phyloP scores from a whole-genome alignment of 164 flowering plant genomes.

The Macadamia tetraphylla region DNA sequence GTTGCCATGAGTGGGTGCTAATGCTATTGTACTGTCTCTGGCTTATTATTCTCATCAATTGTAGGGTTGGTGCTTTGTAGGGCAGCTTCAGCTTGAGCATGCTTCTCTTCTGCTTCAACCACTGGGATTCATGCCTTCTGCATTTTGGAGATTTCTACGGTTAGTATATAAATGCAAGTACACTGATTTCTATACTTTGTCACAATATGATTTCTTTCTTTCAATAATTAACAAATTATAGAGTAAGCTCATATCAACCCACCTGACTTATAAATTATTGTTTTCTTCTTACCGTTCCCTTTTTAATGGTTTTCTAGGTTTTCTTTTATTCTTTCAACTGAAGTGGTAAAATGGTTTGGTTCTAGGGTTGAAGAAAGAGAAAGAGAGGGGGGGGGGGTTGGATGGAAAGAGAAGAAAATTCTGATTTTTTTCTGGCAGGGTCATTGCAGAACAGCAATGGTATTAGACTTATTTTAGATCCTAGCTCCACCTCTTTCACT shows the following conservation, averaged over 20 bases:
- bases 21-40: neutral
- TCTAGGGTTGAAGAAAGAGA: too few relatives aligned
- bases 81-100: slow-evolving; percentile 29
- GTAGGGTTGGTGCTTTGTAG: slow-evolving; percentile 11
- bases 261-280: too few relatives aligned
- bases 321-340: too few relatives aligned
- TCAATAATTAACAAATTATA: neutral
- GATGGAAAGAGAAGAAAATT: too few relatives aligned
- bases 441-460: too few relatives aligned
- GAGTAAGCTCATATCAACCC: too few relatives aligned
- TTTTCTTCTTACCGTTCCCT: neutral
- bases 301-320: too few relatives aligned
- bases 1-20: slow-evolving; percentile 11
- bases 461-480: too few relatives aligned
- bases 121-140: slow-evolving; percentile 26
- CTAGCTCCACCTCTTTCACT: too few relatives aligned
- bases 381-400: too few relatives aligned
- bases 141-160: slow-evolving; percentile 17
- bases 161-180: neutral
- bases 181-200: neutral
- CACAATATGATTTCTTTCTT: neutral
- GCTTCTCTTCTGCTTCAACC: slow-evolving; percentile 34
- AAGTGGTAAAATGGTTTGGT: too few relatives aligned
- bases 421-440: too few relatives aligned
- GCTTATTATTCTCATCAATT: slow-evolving; percentile 6